Evolutionary conservation across 768 basidiomycete genomes (phyloP).

Genomic region (Strobilomyces confusus): DNA sequence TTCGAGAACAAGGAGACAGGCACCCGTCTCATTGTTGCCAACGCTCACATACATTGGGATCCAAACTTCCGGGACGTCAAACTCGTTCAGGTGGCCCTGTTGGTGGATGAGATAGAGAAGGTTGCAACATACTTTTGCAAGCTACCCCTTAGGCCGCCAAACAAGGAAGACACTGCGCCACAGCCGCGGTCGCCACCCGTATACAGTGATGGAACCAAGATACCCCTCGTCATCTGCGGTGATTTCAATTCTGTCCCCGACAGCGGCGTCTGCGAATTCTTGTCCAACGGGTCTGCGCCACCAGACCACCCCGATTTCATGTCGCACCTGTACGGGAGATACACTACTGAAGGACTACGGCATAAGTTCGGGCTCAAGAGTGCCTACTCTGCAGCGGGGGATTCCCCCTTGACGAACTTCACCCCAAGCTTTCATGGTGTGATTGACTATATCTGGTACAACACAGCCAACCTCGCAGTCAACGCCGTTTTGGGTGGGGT

Average conservation of each 20-base stretch:
- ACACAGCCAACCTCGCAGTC: constrained; percentile 64
- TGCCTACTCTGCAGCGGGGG: constrained; percentile 64
- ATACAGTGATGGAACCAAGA: constrained; percentile 83
- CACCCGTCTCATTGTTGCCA: constrained; percentile 83
- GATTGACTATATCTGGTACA: constrained; percentile 95
- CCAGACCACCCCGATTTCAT: constrained; percentile 89
- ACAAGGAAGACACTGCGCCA: constrained; percentile 27
- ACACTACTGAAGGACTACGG: constrained; percentile 83
- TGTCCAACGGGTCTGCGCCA: constrained; percentile 65
- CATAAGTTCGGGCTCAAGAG: constrained; percentile 83
- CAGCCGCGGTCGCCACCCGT: constrained; percentile 52
- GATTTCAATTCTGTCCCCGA: constrained; percentile 90
- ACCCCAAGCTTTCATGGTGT: constrained; percentile 83
- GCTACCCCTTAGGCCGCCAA: constrained; percentile 64
- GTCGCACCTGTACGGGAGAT: constrained; percentile 85
- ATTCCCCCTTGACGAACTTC: constrained; percentile 80
- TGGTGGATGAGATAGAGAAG: constrained; percentile 92
- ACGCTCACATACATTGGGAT: constrained; percentile 93
- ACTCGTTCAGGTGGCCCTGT: constrained; percentile 89
- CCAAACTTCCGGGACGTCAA: constrained; percentile 93
- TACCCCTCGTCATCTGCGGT: constrained; percentile 88
- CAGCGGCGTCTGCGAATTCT: constrained; percentile 90
- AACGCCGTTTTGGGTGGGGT: constrained; percentile 88
- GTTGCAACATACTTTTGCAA: constrained; percentile 79
- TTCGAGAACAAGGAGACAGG: constrained; percentile 87